These are phyloP conservation scores for Rhodotorula taiwanensis DNA, from an alignment of 768 basidiomycete species.

Conservation along the genomic window DNA sequence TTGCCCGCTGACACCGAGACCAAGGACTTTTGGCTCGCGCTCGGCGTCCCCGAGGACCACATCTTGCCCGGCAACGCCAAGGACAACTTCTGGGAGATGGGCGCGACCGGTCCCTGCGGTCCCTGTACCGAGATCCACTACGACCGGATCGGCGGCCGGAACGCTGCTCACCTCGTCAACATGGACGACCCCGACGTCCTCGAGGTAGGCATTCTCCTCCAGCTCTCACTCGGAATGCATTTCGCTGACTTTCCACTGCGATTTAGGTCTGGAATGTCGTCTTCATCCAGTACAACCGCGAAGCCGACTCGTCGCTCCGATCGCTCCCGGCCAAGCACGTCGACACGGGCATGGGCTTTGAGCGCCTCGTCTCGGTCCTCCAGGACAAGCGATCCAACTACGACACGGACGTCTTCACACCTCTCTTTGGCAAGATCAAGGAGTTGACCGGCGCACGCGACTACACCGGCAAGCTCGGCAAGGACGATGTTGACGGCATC, in stretches of 20 bases:
- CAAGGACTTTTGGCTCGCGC: constrained; percentile 75
- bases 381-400: constrained; percentile 92
- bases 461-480: constrained; percentile 85
- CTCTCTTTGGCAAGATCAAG: constrained; percentile 79
- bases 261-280: constrained; percentile 99
- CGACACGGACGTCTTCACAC: constrained; percentile 90
- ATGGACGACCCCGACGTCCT: constrained; percentile 93
- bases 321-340: constrained; percentile 85
- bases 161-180: constrained; percentile 87
- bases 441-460: constrained; percentile 79
- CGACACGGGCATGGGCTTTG: constrained; percentile 99
- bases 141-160: constrained; percentile 95
- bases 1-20: constrained; percentile 85
- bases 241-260: too few species aligned
- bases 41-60: constrained; percentile 80
- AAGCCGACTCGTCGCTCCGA: constrained; percentile 72
- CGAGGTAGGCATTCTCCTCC: constrained; percentile 48
- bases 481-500: constrained; percentile 88
- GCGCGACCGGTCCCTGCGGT: constrained; percentile 93
- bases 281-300: constrained; percentile 97
- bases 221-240: not conserved
- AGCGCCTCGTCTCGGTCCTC: constrained; percentile 86
- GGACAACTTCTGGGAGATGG: constrained; percentile 99
- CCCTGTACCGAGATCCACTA: constrained; percentile 97
- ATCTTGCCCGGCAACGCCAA: constrained; percentile 90